phyloP scores from a whole-genome alignment of 305 asterid species.

The Petunia hybrid region DNA sequence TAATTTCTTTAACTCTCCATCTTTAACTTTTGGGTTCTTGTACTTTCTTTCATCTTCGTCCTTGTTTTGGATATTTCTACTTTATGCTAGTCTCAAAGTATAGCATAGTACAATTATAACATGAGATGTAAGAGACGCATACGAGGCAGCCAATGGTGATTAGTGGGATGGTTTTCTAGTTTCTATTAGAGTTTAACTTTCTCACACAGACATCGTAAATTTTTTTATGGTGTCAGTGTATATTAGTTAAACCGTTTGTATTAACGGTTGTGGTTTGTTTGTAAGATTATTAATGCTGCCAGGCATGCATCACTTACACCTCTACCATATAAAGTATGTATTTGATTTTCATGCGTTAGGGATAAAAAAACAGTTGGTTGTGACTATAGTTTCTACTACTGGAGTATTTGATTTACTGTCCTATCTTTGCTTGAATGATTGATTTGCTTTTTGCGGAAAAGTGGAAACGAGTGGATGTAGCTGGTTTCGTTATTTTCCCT shows the following conservation, averaged over 20 bases:
- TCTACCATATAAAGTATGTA: constrained; percentile 35
- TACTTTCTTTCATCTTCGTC: not conserved
- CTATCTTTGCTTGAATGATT: not conserved
- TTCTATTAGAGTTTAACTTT: not conserved
- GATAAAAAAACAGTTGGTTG: not conserved
- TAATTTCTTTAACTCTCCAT: constrained; percentile 33
- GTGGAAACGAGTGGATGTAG: not conserved
- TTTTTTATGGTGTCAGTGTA: too few relatives aligned
- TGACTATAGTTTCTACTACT: too few relatives aligned
- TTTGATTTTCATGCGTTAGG: constrained; percentile 37
- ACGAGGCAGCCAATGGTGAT: constrained; percentile 55
- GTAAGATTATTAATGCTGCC: constrained; percentile 49
- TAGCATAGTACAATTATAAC: constrained; percentile 30
- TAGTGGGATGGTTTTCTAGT: constrained; percentile 39
- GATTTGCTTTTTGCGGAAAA: not conserved
- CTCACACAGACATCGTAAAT: too few relatives aligned
- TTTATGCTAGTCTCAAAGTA: constrained; percentile 13
- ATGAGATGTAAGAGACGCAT: constrained; percentile 89
- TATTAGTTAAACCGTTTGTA: not conserved
- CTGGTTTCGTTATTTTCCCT: constrained; percentile 20
- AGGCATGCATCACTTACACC: constrained; percentile 90
- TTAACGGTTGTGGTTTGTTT: constrained; percentile 30
- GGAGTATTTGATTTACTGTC: not conserved
- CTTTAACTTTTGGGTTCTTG: constrained; percentile 34
- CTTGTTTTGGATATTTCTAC: not conserved